These are phyloP conservation scores for Aspergillus sp. DNA, from an alignment of 2,329 filamentous ascomycete species.

Conservation along the genomic window DNA sequence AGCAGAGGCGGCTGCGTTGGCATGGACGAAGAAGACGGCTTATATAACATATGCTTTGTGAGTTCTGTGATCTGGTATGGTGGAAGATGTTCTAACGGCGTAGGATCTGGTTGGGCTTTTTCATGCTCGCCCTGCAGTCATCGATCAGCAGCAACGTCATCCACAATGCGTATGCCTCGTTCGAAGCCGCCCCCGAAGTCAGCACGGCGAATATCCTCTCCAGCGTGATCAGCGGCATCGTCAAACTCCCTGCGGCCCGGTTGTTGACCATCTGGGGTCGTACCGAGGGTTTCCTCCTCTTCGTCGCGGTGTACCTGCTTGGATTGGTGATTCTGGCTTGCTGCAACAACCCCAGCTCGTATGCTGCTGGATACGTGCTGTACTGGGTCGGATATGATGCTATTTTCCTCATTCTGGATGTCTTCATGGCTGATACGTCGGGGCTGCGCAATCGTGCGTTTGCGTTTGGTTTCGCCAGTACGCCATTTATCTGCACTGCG, in stretches of 20 bases:
- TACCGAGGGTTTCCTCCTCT: constrained; percentile 53
- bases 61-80: neutral
- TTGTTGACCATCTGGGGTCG: constrained; percentile 61
- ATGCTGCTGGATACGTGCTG: constrained; percentile 60
- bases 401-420: constrained; percentile 51
- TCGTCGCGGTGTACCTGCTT: constrained; percentile 42
- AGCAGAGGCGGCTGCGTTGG: constrained; percentile 39
- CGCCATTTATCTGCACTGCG: constrained; percentile 59
- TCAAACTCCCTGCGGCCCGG: constrained; percentile 60
- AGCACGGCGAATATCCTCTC: constrained; percentile 52
- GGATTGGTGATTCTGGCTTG: constrained; percentile 59
- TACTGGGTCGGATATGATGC: constrained; percentile 56
- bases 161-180: constrained; percentile 50
- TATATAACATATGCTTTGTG: constrained; percentile 32
- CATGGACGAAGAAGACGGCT: constrained; percentile 33
- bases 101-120: constrained; percentile 44
- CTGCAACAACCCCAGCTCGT: constrained; percentile 57
- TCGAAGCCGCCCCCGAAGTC: constrained; percentile 45
- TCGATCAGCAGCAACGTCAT: constrained; percentile 39
- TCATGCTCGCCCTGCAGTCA: constrained; percentile 41
- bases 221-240: constrained; percentile 52
- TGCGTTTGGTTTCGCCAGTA: constrained; percentile 54
- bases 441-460: constrained; percentile 57
- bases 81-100: constrained; percentile 1
- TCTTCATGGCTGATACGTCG: constrained; percentile 62